Percentiles rank a stretch among this genome's conserved stretches.
phyloP scores from a whole-genome alignment of 176 grass and related monocot genomes.

The Pontederia paniculata region DNA sequence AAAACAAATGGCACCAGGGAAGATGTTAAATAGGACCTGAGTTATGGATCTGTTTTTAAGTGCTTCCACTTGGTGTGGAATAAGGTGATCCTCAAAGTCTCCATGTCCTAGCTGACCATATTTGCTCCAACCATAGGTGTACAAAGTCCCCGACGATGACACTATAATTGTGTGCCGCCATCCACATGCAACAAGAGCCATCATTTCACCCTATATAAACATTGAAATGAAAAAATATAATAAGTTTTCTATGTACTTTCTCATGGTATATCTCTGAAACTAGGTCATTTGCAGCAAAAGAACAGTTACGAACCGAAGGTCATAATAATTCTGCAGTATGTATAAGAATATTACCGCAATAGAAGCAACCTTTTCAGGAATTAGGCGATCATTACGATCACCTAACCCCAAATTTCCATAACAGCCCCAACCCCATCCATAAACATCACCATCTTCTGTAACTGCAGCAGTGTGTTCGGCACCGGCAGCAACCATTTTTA shows the following conservation, averaged over 20 bases:
- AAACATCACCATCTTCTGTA: slow-evolving; percentile 82
- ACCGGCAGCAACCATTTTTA: slow-evolving; percentile 92
- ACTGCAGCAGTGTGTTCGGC: slow-evolving; percentile 86
- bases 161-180: slow-evolving; percentile 86
- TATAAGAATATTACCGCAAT: slow-evolving; percentile 32
- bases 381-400: slow-evolving; percentile 65
- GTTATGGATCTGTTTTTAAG: slow-evolving; percentile 63
- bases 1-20: too few species aligned
- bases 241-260: too few species aligned
- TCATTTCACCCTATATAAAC: slow-evolving; percentile 46
- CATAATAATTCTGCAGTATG: neutral
- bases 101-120: slow-evolving; percentile 85
- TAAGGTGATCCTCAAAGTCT: slow-evolving; percentile 84
- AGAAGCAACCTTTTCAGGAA: slow-evolving; percentile 68
- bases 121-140: slow-evolving; percentile 94
- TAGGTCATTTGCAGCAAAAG: too few species aligned
- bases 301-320: too few species aligned
- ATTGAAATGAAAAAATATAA: too few species aligned
- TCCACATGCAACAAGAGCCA: slow-evolving; percentile 82
- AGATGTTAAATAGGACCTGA: too few species aligned
- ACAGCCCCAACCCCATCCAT: slow-evolving; percentile 91
- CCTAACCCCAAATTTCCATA: slow-evolving; percentile 91
- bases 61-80: slow-evolving; percentile 67
- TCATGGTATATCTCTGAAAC: too few species aligned
- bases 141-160: slow-evolving; percentile 57